These are phyloP conservation scores for Curvularia sp. DNA, from an alignment of 2,329 filamentous ascomycete species.

Conservation along the genomic window DNA sequence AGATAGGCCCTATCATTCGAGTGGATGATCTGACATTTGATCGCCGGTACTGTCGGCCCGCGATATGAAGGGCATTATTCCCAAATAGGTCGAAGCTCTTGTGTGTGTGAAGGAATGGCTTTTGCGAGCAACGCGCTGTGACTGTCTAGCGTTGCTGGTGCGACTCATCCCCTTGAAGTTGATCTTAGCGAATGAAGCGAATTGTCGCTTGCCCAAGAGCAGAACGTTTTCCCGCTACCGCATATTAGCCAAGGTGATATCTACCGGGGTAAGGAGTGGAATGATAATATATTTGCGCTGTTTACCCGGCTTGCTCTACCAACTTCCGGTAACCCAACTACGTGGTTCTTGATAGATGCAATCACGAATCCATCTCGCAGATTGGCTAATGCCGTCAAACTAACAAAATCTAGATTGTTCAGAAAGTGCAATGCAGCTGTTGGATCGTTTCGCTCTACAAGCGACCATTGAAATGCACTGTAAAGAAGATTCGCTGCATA, in stretches of 20 bases:
- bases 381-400: constrained; percentile 15
- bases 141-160: constrained; percentile 4
- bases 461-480: constrained; percentile 17
- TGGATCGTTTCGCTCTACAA: constrained; percentile 16
- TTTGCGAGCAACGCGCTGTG: constrained; percentile 4
- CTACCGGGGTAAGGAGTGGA: constrained; percentile 11
- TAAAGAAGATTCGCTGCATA: constrained; percentile 25
- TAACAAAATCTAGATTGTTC: constrained; percentile 20
- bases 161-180: constrained; percentile 4
- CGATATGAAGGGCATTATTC: constrained; percentile 1
- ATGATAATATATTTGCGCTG: constrained; percentile 20
- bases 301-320: constrained; percentile 27
- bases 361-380: background rate
- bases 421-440: constrained; percentile 11
- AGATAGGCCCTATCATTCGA: background rate
- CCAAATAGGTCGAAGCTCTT: constrained; percentile 15
- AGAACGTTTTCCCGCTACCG: constrained; percentile 14
- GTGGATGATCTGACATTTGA: background rate
- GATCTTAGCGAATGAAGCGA: constrained; percentile 8
- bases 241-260: constrained; percentile 28
- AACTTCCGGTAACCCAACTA: constrained; percentile 11
- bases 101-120: constrained; percentile 18
- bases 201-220: constrained; percentile 17
- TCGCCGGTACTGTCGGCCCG: constrained; percentile 29
- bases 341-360: constrained; percentile 6